phyloP scores from a whole-genome alignment of 176 grass and related monocot genomes.

The Triticum timopheevii region DNA sequence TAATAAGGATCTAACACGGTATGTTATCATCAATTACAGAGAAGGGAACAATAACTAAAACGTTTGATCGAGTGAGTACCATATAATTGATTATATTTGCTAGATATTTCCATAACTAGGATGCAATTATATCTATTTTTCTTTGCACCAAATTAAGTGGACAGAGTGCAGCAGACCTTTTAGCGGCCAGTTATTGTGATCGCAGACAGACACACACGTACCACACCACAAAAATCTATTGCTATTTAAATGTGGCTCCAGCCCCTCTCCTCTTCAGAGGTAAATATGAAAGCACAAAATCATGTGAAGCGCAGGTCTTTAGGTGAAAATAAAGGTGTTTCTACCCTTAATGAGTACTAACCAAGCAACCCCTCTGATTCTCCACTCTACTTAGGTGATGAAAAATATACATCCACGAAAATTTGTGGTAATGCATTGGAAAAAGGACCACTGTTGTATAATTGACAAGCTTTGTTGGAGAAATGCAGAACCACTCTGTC shows the following conservation, averaged over 20 bases:
- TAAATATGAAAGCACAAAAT: not conserved
- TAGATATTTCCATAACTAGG: not conserved
- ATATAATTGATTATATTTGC: not conserved
- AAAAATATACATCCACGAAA: not conserved
- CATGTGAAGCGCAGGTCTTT: not conserved
- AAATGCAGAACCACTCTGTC: not conserved
- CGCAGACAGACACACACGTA: not conserved
- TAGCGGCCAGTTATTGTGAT: not conserved
- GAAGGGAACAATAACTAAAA: not conserved
- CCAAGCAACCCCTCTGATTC: not conserved
- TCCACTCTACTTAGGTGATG: not conserved
- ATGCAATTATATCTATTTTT: not conserved
- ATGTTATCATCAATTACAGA: conserved; percentile 3
- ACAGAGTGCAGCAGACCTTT: not conserved
- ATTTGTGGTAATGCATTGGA: not conserved
- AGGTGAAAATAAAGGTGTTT: not conserved
- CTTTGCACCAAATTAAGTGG: conserved; percentile 1
- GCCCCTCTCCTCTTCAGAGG: not conserved
- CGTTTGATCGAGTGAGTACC: not conserved
- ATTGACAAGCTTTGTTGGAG: not conserved
- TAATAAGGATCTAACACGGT: not conserved
- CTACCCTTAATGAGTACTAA: not conserved
- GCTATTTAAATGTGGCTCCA: not conserved
- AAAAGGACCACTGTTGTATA: not conserved
- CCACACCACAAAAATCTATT: not conserved